phyloP scores from a whole-genome alignment of 192 early-diverging fungal genomes.

The Glomus cerebriforme region DNA sequence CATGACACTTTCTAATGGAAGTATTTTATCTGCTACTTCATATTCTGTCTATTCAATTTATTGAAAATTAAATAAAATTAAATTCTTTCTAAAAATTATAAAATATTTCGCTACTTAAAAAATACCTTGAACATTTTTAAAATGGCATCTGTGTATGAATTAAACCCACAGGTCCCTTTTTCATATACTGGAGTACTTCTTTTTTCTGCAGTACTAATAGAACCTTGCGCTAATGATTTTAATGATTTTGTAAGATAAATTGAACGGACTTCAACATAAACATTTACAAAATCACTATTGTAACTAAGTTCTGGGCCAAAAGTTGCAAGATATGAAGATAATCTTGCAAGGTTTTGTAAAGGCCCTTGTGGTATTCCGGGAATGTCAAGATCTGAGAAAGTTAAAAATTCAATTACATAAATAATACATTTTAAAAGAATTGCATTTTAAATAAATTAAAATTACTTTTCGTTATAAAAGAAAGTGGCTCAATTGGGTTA shows the following conservation, averaged over 20 bases:
- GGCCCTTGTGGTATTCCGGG: slow-evolving; percentile 37
- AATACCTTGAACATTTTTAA: slow-evolving; percentile 65
- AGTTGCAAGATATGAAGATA: slow-evolving; percentile 54
- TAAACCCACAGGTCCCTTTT: slow-evolving; percentile 61
- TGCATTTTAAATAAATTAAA: background rate
- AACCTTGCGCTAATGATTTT: slow-evolving; percentile 48
- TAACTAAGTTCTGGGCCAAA: slow-evolving; percentile 51
- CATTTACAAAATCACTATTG: slow-evolving; percentile 55
- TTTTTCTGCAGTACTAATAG: slow-evolving; percentile 48
- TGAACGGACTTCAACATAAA: slow-evolving; percentile 72
- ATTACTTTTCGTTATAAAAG: slow-evolving; percentile 26
- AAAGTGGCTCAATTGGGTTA: slow-evolving; percentile 42
- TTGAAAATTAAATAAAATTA: background rate
- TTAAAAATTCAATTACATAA: background rate
- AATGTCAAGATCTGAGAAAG: slow-evolving; percentile 33
- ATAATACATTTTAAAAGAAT: background rate
- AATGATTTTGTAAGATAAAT: slow-evolving; percentile 62
- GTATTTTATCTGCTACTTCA: slow-evolving; percentile 57
- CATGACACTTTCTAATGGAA: slow-evolving; percentile 48
- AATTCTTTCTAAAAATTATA: background rate
- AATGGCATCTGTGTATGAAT: slow-evolving; percentile 60
- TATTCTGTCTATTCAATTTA: slow-evolving; percentile 57
- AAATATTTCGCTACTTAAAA: background rate
- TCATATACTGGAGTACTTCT: slow-evolving; percentile 50
- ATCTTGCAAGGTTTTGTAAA: slow-evolving; percentile 35